Evolutionary conservation across 129 eudicot species (phyloP).

Genomic region (Chrysanthemum makinoi): DNA sequence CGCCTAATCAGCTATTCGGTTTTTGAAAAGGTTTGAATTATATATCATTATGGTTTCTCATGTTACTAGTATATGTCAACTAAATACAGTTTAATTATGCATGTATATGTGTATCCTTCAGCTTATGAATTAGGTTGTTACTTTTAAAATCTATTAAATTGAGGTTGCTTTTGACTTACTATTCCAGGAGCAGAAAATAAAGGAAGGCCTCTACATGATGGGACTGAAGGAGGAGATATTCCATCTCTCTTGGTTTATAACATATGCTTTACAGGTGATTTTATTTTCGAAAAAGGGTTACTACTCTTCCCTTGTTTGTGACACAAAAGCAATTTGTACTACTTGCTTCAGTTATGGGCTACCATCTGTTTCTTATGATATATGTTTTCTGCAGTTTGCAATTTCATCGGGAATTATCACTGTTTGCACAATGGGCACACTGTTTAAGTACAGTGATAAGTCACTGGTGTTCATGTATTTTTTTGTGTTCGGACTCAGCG

Average conservation of each 20-base stretch:
- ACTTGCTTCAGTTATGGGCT: neutral
- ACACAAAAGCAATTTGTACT: neutral
- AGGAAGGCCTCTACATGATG: slow-evolving; percentile 99
- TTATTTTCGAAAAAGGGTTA: neutral
- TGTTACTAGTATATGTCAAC: slow-evolving; percentile 13
- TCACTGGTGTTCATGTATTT: slow-evolving; percentile 90
- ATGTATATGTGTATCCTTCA: slow-evolving; percentile 12
- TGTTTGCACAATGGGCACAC: slow-evolving; percentile 82
- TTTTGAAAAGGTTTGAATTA: slow-evolving; percentile 73
- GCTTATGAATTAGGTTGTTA: slow-evolving; percentile 15
- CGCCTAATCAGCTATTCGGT: slow-evolving; percentile 95
- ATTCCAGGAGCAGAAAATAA: slow-evolving; percentile 90
- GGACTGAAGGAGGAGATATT: slow-evolving; percentile 90
- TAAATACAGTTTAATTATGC: neutral
- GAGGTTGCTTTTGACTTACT: slow-evolving; percentile 19
- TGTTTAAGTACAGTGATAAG: slow-evolving; percentile 92
- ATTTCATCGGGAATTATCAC: slow-evolving; percentile 82
- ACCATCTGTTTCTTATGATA: slow-evolving; percentile 18
- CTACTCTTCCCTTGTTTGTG: slow-evolving; percentile 11
- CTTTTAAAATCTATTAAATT: slow-evolving; percentile 22
- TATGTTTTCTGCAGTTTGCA: slow-evolving; percentile 73
- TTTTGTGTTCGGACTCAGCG: slow-evolving; percentile 88
- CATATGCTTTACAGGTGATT: slow-evolving; percentile 88
- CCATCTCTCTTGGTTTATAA: slow-evolving; percentile 87
- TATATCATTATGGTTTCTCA: slow-evolving; percentile 6